Base-by-base conservation (phyloP, 192 early-diverging fungal species). In the Backusella sp. region DNA sequence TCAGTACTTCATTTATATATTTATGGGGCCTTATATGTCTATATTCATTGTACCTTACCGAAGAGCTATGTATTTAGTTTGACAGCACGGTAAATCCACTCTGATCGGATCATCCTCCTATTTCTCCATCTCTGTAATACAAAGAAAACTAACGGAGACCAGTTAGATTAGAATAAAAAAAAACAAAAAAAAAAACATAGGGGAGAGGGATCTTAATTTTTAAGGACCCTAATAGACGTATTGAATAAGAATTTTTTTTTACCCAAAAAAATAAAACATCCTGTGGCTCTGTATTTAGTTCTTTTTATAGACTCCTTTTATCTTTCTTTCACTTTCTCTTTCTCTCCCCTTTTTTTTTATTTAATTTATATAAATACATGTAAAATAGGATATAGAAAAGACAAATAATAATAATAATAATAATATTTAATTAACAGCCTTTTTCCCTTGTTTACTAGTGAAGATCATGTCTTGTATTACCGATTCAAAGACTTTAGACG, bases 401-500 rank as follows among this genome's bases (percentile, higher is more conserved):
- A 62, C 3, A 56, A 21, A 56, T 32, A 32, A 32, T 32, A 32
- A 2, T 30, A 56, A 23, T 8, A 59, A 12, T 28, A 62, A 62
- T 11, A 62, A 21, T 6, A 21, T 52, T 56, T 56, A 62, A 62
- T 62, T 28, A 62, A 62, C 23, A 28, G 9, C 26, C 56, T 11
- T 62, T 28, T 62, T 62, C 26, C 26, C 12, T 28, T 62, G 21
- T 62, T 28, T 26, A 62, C 12, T 62, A 3, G 7, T 28, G 3
- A 62, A 62, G 26, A 28, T 26, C 23, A 62, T 62, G 56, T 62
- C 56, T 26, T 62, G 56, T 62, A 28, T 62, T 28, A 62, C 56
- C 4, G 56, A 62, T 62, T 62, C 56, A 62, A 62, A 62, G 12
- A 62, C 56, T 11, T 41, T 69, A n/a, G 68, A 69, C n/a, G 36